Evolutionary conservation across 345 rosid genomes (phyloP), one percentile per base, ranked within the genome.

Genomic region (Carallia pectinifolia): DNA sequence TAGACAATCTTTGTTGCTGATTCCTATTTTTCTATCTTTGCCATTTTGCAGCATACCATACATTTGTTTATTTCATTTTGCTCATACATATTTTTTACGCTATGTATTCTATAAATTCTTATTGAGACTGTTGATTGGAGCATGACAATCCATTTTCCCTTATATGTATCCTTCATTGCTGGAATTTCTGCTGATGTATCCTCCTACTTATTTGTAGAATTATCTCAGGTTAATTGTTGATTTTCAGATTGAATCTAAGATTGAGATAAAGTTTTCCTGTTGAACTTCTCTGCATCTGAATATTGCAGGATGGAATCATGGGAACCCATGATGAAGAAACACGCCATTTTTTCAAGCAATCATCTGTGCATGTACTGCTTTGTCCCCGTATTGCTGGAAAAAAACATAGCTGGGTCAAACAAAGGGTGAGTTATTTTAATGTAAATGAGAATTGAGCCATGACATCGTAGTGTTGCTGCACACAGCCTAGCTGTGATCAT

Each of bases 291-390:
- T 18, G n/a, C 36, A 61, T 61, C 74, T 74, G 39, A 62, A 58
- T 58, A 29, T 70, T 80, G 78, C 85, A 94, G 98, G 97, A 91
- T 85, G 98, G 98, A 40, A 69, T 88, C 61, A 94, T 94, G 98
- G 81, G 65, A 65, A 94, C 98, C n/a, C 98, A 94, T 74, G 98
- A 94, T 67, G 98, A 94, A 84, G 98, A 94, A 85, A 94, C 96
- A 64, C 96, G 97, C 27, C 87, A 88, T 13, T 91, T 84, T 82
- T 94, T 94, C 82, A 94, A 94, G 79, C 86, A 86, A 75, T 94
- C 98, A 4, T 94, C 98, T 15, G 97, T 94, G 74, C 91, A 87
- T 71, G 96, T 94, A 72, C 81, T 94, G 64, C 93, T 94, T 40
- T 94, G 98, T 76, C 96, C 97, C 58, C 91, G 98, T 13, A 75